Base-by-base conservation (phyloP, 192 early-diverging fungal genomes). In the Coemansia sp. region DNA sequence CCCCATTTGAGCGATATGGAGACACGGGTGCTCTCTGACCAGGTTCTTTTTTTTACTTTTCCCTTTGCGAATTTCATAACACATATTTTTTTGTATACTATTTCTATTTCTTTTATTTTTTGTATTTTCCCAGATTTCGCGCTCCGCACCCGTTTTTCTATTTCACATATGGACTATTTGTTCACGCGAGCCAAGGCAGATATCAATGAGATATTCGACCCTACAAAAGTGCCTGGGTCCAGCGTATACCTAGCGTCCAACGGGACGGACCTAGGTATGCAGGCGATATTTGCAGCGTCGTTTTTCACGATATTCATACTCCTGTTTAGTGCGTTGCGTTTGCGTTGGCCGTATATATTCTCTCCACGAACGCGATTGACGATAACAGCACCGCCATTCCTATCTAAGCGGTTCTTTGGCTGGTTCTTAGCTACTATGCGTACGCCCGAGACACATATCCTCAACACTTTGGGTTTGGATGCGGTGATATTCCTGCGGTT, bases 381-480 rank as follows among this genome's bases (percentile, higher is more conserved):
- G 24, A 76, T 79, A 42, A 84, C 76, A 20, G 74, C 77, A 43
- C 82, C 82, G 68, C 74, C 82, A 16, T 66, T 74, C 18, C 68
- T 84, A 33, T 72, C 77, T 15, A 67, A 59, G 5, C 51, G 69
- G 24, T 76, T 84, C 64, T 79, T 84, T 60, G 81, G 85, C n/a
- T 86, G 85, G 85, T 31, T 86, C 3, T 31, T 78, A 52, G 77
- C 81, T 15, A 79, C 78, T 3, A 72, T 83, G 70, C 73, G 72
- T 34, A 84, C 85, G 49, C 75, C 85, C 18, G 85, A 86, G 63
- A 75, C 82, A 12, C 79, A 81, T 44, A 77, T 86, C 10, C 76
- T 86, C 60, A 80, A 84, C 36, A 84, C 85, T 12, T 52, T 86
- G 34, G 85, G 85, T 0, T 72, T 86, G 59, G 85, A 86, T 44